Conservation (phyloP, 768 basidiomycete species). For the Saitozyma podzolica region DNA sequence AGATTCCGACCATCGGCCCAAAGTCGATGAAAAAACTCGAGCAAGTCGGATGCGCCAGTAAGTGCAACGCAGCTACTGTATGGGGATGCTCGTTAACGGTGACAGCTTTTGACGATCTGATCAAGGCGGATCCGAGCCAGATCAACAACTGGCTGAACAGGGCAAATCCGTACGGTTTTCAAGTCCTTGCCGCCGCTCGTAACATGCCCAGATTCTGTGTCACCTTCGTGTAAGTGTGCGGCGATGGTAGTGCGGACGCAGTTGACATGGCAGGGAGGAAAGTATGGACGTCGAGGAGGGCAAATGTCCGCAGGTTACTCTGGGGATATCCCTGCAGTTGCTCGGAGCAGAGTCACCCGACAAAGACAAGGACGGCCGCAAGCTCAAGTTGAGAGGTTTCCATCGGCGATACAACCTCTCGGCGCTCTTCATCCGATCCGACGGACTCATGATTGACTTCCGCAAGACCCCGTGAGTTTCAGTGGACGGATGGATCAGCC, state of each 20-base stretch:
- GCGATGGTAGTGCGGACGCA: too few species aligned
- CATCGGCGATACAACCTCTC: conserved; percentile 42
- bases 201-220: not conserved
- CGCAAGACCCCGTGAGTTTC: conserved; percentile 68
- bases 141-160: conserved; percentile 29
- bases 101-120: conserved; percentile 30
- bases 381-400: conserved; percentile 49
- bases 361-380: conserved; percentile 62
- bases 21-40: conserved; percentile 64
- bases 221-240: too few species aligned
- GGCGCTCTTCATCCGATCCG: conserved; percentile 61
- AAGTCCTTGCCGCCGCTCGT: conserved; percentile 19
- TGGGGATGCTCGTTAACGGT: not conserved
- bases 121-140: conserved; percentile 17
- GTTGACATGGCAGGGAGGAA: too few species aligned
- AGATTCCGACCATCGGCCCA: conserved; percentile 75
- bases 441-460: conserved; percentile 73
- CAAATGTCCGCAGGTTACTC: too few species aligned
- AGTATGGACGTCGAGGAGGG: too few species aligned
- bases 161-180: conserved; percentile 22
- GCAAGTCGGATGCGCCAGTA: conserved; percentile 62
- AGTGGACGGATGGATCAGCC: not conserved
- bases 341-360: conserved; percentile 15
- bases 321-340: too few species aligned
- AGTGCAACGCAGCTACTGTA: conserved; percentile 3